A percentile compares a stretch with the other conserved stretches of the same genome.
phyloP scores from a whole-genome alignment of 129 eudicot species.

The Heracleum sosnowskyi region DNA sequence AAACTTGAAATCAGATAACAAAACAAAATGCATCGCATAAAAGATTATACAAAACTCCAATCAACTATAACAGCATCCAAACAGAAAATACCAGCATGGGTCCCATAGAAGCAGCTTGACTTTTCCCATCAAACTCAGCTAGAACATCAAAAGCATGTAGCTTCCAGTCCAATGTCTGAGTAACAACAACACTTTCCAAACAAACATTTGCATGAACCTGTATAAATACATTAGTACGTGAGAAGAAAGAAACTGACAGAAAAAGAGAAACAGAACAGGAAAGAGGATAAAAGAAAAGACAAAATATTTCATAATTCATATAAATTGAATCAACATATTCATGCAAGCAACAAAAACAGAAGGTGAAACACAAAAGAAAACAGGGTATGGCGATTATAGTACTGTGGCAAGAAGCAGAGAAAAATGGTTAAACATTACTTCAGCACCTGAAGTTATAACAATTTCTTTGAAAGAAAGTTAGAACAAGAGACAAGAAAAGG shows the following conservation, averaged over 20 bases:
- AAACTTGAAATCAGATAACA: conserved; percentile 7
- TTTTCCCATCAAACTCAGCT: conserved; percentile 82
- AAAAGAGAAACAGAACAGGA: conserved; percentile 2
- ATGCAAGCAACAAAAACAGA: neutral
- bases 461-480: neutral
- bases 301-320: neutral
- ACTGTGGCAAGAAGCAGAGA: neutral
- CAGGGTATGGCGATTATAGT: neutral
- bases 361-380: neutral
- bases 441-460: neutral
- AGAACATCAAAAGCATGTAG: conserved; percentile 97
- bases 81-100: conserved; percentile 73
- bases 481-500: neutral
- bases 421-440: neutral
- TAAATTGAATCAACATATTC: neutral
- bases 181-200: conserved; percentile 94
- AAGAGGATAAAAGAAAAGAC: conserved; percentile 10
- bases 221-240: conserved; percentile 11
- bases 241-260: neutral
- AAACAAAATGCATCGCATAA: neutral
- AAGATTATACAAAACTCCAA: conserved; percentile 9
- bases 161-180: conserved; percentile 96
- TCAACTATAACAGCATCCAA: conserved; percentile 8
- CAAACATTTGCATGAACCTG: conserved; percentile 99
- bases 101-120: conserved; percentile 59